Evolutionary conservation across 768 basidiomycete genomes (phyloP).

Genomic region (Paxillus involutus): DNA sequence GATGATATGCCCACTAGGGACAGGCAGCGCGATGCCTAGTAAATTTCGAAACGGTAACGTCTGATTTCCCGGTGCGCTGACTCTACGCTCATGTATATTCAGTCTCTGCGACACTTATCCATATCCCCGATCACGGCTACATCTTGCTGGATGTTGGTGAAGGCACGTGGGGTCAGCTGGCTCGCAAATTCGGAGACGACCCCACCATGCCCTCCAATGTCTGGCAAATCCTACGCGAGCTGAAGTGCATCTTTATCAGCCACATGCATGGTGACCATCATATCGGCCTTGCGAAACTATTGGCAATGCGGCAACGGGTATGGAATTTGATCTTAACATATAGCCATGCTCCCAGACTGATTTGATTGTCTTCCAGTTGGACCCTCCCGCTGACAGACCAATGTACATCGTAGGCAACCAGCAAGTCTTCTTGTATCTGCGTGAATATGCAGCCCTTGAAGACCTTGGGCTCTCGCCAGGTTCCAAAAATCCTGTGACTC

Average conservation of each 20-base stretch:
- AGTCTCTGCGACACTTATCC: constrained; percentile 79
- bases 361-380: constrained; percentile 45
- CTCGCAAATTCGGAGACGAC: constrained; percentile 68
- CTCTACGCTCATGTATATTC: background rate
- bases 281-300: constrained; percentile 72
- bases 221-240: constrained; percentile 60
- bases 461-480: constrained; percentile 59
- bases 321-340: background rate
- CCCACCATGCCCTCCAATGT: constrained; percentile 36
- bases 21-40: constrained; percentile 82
- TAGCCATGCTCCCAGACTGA: background rate
- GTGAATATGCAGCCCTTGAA: constrained; percentile 71
- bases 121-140: constrained; percentile 69
- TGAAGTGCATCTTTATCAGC: constrained; percentile 82
- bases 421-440: constrained; percentile 61
- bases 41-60: constrained; percentile 81
- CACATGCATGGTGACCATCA: constrained; percentile 96
- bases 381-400: constrained; percentile 58
- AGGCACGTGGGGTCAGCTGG: constrained; percentile 89
- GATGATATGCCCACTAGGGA: constrained; percentile 76
- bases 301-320: constrained; percentile 71
- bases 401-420: constrained; percentile 70
- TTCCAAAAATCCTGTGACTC: constrained; percentile 51
- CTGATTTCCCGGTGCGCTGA: constrained; percentile 9
- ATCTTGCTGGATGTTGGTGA: constrained; percentile 90